Evolutionary conservation across 371 early-diverging fungal species (phyloP), one percentile per base, ranked within the genome.

Genomic region (Coemansia sp.): DNA sequence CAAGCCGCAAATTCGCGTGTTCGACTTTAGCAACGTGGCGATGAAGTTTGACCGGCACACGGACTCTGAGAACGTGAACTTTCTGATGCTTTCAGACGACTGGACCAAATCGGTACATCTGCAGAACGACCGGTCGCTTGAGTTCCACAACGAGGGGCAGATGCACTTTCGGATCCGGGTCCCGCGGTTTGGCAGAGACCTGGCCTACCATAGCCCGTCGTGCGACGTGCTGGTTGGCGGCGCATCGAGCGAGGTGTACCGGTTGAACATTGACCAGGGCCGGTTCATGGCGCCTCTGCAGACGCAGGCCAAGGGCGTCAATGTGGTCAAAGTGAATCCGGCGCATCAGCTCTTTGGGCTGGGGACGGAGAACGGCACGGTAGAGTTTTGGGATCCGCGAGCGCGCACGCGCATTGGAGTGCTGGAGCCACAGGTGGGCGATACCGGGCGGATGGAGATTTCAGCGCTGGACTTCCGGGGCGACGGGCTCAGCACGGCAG

Each of bases 11-110:
- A 90, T 99, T 74, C 88, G 96, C 58, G 94, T 97, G 0, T 99
- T 83, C 68, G 99, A 99, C 55, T 91, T 92, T 63, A 76, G 88
- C 3, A 91, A 98, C 68, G 85, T 95, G 82, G 86, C 96, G 4
- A 89, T 97, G 89, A 98, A 99, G 83, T 94, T 99, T 76, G 98
- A 99, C 66, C 89, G 99, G 50, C 97, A 99, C 80, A 90, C 93
- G 0, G 94, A 98, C 64, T 77, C 88, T 8, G 99, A 99, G 74
- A 94, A 94, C 69, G 85, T 98, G 30, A 85, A 90, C 57, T 95
- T 97, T 77, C 84, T 83, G 86, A 83, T 96, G 14, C 79, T 99
- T 41, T 92, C 93, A 1, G 96, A 98, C 66, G 99, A 99, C 81
- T 98, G 97, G 96, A 95, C 94, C 36, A 99, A 99, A 78, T 81